Conservation (phyloP, 371 early-diverging fungal species). For the Amoeboaphelidium protococcarum region DNA sequence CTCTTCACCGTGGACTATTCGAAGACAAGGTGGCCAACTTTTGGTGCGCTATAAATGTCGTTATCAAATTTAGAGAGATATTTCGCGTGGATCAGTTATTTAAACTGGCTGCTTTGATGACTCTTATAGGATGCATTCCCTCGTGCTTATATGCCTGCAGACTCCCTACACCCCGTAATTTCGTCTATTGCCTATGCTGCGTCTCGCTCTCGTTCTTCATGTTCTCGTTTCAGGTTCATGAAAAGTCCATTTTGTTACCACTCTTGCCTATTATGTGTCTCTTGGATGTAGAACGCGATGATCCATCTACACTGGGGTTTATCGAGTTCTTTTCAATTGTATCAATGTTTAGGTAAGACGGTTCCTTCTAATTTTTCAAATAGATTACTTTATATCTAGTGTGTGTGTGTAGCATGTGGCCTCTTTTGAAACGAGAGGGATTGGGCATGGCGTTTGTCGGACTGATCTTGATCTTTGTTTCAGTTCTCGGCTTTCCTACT, state of each 20-base stretch:
- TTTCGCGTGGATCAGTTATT: conserved; percentile 30
- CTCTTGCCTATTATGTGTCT: conserved; percentile 42
- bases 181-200: conserved; percentile 35
- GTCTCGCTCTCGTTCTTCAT: conserved; percentile 65
- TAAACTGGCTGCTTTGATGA: conserved; percentile 16
- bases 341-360: conserved; percentile 43
- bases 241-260: conserved; percentile 74
- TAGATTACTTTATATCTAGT: background rate
- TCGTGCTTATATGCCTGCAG: conserved; percentile 21
- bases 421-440: conserved; percentile 44
- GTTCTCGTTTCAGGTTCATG: conserved; percentile 89
- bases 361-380: background rate
- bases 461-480: conserved; percentile 21
- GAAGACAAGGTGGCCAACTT: conserved; percentile 92
- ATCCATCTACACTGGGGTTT: conserved; percentile 15
- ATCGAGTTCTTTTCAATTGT: conserved; percentile 37
- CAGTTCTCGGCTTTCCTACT: conserved; percentile 6
- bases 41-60: conserved; percentile 73
- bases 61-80: conserved; percentile 43
- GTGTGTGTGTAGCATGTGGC: conserved; percentile 41
- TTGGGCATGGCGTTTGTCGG: conserved; percentile 25
- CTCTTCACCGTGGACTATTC: conserved; percentile 71
- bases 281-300: conserved; percentile 26
- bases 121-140: too few relatives aligned
- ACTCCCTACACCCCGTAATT: conserved; percentile 10